Evolutionary conservation across 1,284 basidiomycete genomes (phyloP).

Genomic region (Porphyrellus sp.): DNA sequence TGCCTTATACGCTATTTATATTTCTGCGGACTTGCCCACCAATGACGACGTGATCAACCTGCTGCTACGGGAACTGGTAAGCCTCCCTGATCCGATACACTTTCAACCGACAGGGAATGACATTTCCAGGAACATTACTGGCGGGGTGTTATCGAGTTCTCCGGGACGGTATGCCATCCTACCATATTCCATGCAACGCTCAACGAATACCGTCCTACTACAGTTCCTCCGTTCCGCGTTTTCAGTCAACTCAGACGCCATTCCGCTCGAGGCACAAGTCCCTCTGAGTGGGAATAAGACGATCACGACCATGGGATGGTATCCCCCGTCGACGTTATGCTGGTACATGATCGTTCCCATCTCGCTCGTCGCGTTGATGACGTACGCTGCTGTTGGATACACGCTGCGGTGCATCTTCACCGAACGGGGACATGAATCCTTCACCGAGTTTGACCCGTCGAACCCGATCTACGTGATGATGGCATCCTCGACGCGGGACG

Average conservation of each 20-base stretch:
- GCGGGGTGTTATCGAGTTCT: slow-evolving; percentile 18
- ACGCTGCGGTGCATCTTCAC: slow-evolving; percentile 6
- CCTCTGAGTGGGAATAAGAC: slow-evolving; percentile 3
- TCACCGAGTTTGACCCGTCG: slow-evolving; percentile 12
- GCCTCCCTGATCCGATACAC: not conserved
- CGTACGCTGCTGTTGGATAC: slow-evolving; percentile 9
- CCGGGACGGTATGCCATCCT: slow-evolving; percentile 7
- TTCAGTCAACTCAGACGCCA: slow-evolving; percentile 1
- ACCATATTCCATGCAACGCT: not conserved
- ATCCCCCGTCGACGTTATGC: slow-evolving; percentile 1
- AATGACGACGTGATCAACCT: not conserved
- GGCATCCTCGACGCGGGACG: slow-evolving; percentile 7
- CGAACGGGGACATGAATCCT: not conserved
- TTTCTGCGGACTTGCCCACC: not conserved
- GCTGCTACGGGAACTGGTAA: slow-evolving; percentile 8
- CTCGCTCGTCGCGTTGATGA: slow-evolving; percentile 9
- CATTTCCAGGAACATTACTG: slow-evolving; percentile 16
- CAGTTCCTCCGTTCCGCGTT: slow-evolving; percentile 21
- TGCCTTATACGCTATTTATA: slow-evolving; percentile 16
- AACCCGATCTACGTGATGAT: slow-evolving; percentile 19
- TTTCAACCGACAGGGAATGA: not conserved
- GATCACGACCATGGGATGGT: slow-evolving; percentile 18
- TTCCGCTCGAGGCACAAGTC: slow-evolving; percentile 2
- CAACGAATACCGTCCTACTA: not conserved
- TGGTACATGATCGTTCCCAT: slow-evolving; percentile 12